Evolutionary conservation across 768 basidiomycete species (phyloP).

Genomic region (Boletus rex-veris): DNA sequence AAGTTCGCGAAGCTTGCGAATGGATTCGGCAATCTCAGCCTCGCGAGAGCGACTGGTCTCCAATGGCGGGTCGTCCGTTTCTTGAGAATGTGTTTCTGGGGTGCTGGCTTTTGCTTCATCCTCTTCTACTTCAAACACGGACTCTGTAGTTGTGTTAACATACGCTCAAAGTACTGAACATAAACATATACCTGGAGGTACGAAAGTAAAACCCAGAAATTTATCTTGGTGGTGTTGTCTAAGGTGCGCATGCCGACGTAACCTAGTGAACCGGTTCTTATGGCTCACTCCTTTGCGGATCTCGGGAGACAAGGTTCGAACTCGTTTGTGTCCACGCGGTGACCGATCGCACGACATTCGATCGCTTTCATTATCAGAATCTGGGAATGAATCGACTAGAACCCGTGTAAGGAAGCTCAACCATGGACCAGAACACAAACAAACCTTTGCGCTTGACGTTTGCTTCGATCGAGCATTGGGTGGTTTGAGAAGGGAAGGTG

Average conservation of each 20-base stretch:
- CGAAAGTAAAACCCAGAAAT: constrained; percentile 28
- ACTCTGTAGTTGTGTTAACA: constrained; percentile 9
- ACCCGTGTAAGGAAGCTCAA: constrained; percentile 1
- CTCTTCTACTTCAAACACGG: constrained; percentile 12
- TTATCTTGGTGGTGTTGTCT: constrained; percentile 36
- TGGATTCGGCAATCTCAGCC: constrained; percentile 57
- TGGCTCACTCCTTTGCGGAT: constrained; percentile 38
- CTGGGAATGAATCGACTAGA: constrained; percentile 14
- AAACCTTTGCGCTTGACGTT: constrained; percentile 51
- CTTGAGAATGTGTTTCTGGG: constrained; percentile 5
- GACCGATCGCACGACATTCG: constrained; percentile 30
- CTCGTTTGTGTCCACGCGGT: constrained; percentile 40
- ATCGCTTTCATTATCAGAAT: constrained; percentile 31
- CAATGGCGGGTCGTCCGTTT: not conserved
- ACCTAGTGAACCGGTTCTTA: constrained; percentile 39
- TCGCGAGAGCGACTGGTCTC: constrained; percentile 39
- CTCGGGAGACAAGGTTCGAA: constrained; percentile 47
- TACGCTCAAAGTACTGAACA: not conserved
- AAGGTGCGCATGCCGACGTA: constrained; percentile 37
- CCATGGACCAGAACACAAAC: not conserved
- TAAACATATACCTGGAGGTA: constrained; percentile 18
- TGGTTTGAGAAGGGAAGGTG: constrained; percentile 12
- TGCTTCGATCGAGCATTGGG: constrained; percentile 27
- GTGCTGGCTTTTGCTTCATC: constrained; percentile 1
- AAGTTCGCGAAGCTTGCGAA: constrained; percentile 64